Evolutionary conservation across 2,329 filamentous ascomycete genomes (phyloP), one percentile per base, ranked within the genome.

Genomic region (Penicillium verrucosum): DNA sequence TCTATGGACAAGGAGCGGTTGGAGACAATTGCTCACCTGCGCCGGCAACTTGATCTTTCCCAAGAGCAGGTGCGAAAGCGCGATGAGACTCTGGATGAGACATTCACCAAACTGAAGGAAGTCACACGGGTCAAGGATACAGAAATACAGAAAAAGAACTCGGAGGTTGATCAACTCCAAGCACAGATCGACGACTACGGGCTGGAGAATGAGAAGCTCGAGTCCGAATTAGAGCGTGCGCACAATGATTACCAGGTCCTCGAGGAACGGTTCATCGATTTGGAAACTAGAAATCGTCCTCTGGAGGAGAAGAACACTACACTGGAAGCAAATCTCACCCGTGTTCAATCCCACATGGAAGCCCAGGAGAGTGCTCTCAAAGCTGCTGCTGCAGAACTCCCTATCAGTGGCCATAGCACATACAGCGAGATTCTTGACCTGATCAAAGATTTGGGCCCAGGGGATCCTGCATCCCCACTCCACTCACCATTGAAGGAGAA

Each of bases 351-450:
- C 2, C 72, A 75, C 47, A 65, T 73, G 23, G 68, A 68, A 34
- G 70, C 73, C 2, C 74, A 75, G 49, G 66, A 70, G 49, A 73
- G 70, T 49, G 73, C 72, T 1, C 59, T 77, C 12, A 73, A 73
- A 34, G 68, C 67, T 6, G 68, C 74, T 34, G 74, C 74, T 12
- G 69, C 66, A 9, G 72, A 75, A 36, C 58, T 75, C 3, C 71
- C 74, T 5, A 57, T 70, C 5, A 68, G 61, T 4, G 65, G 65
- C 7, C 69, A 68, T 25, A 75, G 70, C 55, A 70, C 71, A 7
- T 76, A 74, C 54, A 69, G 64, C 25, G 73, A 77, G 41, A 73
- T 77, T n/a, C 61, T 77, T 2, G 72, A 74, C 27, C 48, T 71
- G 41, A 72, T 76, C 45, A 73, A 74, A 46, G 68, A 70, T 50